Base-by-base conservation (phyloP, 306 rosid genomes). In the Acacia confusa region DNA sequence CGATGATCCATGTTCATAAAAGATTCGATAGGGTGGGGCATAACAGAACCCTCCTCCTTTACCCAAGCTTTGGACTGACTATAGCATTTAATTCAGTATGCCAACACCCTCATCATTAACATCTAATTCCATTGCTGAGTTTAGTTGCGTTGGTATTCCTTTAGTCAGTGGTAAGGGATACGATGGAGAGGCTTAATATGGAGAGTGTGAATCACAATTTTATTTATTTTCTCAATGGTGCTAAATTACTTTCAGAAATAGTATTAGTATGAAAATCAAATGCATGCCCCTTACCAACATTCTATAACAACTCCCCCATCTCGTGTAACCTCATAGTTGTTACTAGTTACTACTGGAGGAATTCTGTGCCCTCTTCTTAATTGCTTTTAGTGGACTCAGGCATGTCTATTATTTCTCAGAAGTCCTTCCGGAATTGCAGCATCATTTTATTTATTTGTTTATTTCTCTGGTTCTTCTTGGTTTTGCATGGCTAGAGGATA, bases 391-490 rank as follows among this genome's bases (percentile, higher is more conserved):
- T 40, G 72, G 71, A 74, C 58, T 45, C 45, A n/a, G 78, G 71
- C 28, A 14, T 45, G 24, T 48, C 68, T 41, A 27, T 25, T 36
- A 28, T 81, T 47, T 22, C 60, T 34, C 6, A 25, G 57, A 58
- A 48, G 57, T 70, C 79, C 78, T 78, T 16, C 50, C 63, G 69
- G 79, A 78, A 66, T 60, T 70, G 36, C 70, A 83, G 76, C 61
- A 77, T 78, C 70, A 25, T 83, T 24, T 52, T 50, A 43, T 53
- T n/a, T 50, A 47, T 15, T 74, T 13, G 64, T 52, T n/a, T 20
- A 7, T 55, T 9, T 13, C 50, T 78, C 20, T 78, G 57, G 11
- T 17, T 27, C 47, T 82, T 40, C 53, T 75, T 75, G 72, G 9
- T 75, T 66, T 79, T 76, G 71, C 28, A 50, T 72, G 64, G 43